These are phyloP conservation scores for Mycena indigotica DNA, from an alignment of 768 basidiomycete genomes.

Conservation along the genomic window DNA sequence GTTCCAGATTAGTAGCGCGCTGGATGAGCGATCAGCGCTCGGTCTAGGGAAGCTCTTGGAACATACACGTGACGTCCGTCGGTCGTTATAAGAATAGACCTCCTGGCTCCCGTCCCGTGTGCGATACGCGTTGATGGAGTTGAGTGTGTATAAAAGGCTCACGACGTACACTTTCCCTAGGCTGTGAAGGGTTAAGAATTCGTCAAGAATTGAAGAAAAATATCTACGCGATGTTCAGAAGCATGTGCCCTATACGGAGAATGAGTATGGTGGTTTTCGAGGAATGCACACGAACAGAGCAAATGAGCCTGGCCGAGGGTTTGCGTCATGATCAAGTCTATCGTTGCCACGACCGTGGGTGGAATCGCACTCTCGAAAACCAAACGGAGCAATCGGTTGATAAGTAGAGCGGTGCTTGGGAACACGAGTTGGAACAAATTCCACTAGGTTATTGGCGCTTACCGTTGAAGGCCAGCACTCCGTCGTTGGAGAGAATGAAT, in stretches of 20 bases:
- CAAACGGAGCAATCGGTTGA: constrained; percentile 6
- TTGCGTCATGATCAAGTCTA: constrained; percentile 14
- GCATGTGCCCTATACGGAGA: constrained; percentile 6
- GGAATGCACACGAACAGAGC: background rate
- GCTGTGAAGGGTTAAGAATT: background rate
- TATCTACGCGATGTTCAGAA: constrained; percentile 7
- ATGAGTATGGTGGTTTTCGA: background rate
- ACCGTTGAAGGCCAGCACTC: constrained; percentile 3
- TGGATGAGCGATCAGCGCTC: background rate
- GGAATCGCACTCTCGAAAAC: constrained; percentile 7
- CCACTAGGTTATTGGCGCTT: background rate
- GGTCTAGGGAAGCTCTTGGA: too few relatives aligned
- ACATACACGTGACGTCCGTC: background rate
- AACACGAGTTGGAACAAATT: background rate
- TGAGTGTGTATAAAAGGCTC: constrained; percentile 13
- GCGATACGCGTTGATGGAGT: constrained; percentile 16
- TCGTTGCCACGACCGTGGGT: constrained; percentile 1
- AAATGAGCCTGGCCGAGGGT: constrained; percentile 1
- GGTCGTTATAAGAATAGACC: background rate
- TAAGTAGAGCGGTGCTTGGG: constrained; percentile 6
- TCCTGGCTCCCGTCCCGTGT: background rate
- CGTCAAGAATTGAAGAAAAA: background rate
- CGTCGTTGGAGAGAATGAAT: constrained; percentile 2
- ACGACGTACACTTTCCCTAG: constrained; percentile 13
- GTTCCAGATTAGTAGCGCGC: background rate